Conservation (phyloP, 2,329 filamentous ascomycete species). For the Zopfia rhizophila region DNA sequence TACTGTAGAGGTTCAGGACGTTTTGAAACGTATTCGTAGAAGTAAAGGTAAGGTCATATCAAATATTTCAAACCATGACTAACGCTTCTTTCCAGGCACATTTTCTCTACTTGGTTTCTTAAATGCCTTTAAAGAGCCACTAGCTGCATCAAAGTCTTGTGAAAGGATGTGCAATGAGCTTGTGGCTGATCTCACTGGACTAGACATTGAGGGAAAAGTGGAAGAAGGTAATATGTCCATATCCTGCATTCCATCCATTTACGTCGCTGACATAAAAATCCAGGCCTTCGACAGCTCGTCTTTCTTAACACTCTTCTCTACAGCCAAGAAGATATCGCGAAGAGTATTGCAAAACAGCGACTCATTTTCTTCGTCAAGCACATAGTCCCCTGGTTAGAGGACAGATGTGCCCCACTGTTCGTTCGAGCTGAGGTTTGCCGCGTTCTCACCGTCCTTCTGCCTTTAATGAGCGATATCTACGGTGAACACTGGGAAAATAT, state of each 20-base stretch:
- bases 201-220: slow-evolving; percentile 57
- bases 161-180: slow-evolving; percentile 68
- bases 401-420: slow-evolving; percentile 58
- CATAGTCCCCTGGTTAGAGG: slow-evolving; percentile 76
- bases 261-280: too few relatives aligned
- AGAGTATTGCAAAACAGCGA: slow-evolving; percentile 69
- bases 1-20: slow-evolving; percentile 48
- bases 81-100: slow-evolving; percentile 42
- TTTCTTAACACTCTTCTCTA: slow-evolving; percentile 65
- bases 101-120: slow-evolving; percentile 61
- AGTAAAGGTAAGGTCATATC: slow-evolving; percentile 27
- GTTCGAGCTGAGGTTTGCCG: slow-evolving; percentile 68
- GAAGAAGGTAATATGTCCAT: slow-evolving; percentile 50
- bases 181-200: slow-evolving; percentile 67
- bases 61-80: background rate
- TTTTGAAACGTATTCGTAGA: slow-evolving; percentile 42
- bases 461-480: slow-evolving; percentile 82
- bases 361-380: slow-evolving; percentile 86
- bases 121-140: slow-evolving; percentile 59
- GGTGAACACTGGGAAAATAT: slow-evolving; percentile 82
- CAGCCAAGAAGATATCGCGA: slow-evolving; percentile 59
- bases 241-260: background rate
- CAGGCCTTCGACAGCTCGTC: slow-evolving; percentile 61
- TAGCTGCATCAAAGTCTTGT: slow-evolving; percentile 60
- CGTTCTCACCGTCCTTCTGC: slow-evolving; percentile 68